These are phyloP conservation scores for Lanmaoa rubissima DNA, from an alignment of 768 basidiomycete species.

Conservation along the genomic window DNA sequence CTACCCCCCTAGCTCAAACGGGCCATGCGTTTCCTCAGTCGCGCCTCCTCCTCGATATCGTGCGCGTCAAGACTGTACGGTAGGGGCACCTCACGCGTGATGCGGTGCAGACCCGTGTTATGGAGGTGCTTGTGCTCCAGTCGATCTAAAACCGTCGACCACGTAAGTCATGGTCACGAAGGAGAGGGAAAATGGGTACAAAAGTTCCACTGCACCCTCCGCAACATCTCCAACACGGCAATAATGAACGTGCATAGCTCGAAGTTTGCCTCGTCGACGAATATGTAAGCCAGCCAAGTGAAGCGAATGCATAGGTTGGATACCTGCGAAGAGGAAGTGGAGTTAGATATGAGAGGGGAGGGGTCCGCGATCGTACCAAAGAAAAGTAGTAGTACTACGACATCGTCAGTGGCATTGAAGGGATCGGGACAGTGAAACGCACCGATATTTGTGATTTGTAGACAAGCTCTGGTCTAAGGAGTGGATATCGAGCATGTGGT, in stretches of 20 bases:
- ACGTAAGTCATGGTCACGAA: background rate
- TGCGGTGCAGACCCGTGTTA: slow-evolving; percentile 90
- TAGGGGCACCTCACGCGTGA: slow-evolving; percentile 80
- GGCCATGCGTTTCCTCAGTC: slow-evolving; percentile 14
- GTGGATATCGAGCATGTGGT: slow-evolving; percentile 49
- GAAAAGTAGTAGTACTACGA: slow-evolving; percentile 74
- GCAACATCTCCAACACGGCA: slow-evolving; percentile 70
- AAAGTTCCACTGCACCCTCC: slow-evolving; percentile 92
- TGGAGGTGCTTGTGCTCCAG: slow-evolving; percentile 90
- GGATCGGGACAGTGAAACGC: slow-evolving; percentile 14
- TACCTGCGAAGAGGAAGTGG: slow-evolving; percentile 42
- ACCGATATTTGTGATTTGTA: slow-evolving; percentile 67
- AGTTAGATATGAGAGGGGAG: background rate
- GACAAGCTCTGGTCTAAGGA: slow-evolving; percentile 73
- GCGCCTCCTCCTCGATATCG: slow-evolving; percentile 39
- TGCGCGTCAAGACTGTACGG: slow-evolving; percentile 63
- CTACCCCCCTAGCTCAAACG: slow-evolving; percentile 19
- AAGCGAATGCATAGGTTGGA: slow-evolving; percentile 77
- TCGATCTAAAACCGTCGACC: slow-evolving; percentile 47
- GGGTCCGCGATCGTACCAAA: slow-evolving; percentile 46
- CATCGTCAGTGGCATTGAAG: background rate
- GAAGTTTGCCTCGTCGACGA: slow-evolving; percentile 44
- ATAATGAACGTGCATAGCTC: slow-evolving; percentile 63
- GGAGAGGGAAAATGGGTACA: slow-evolving; percentile 41
- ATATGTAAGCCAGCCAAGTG: slow-evolving; percentile 79